Evolutionary conservation across 768 basidiomycete species (phyloP).

Genomic region (Albatrellus ellisii): DNA sequence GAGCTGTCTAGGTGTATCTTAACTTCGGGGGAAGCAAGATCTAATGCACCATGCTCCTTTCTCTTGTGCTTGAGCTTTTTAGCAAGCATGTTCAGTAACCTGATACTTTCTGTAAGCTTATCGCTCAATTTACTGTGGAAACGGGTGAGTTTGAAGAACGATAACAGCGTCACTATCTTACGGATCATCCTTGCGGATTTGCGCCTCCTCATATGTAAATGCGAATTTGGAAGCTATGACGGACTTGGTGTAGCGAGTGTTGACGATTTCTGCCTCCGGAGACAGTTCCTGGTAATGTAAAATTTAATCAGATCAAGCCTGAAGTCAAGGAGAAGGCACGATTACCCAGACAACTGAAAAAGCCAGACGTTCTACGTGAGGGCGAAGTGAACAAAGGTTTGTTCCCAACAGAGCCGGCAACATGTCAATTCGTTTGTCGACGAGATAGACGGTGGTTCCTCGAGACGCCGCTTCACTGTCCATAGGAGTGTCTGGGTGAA

Average conservation of each 20-base stretch:
- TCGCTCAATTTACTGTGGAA: too few species aligned
- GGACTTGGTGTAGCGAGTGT: constrained; percentile 87
- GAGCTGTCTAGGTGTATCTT: constrained; percentile 91
- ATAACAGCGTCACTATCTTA: constrained; percentile 23
- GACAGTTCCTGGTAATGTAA: constrained; percentile 64
- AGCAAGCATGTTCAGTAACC: constrained; percentile 80
- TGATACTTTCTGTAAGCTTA: constrained; percentile 71
- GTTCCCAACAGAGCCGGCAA: constrained; percentile 87
- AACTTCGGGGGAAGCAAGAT: constrained; percentile 96
- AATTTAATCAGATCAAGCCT: constrained; percentile 2
- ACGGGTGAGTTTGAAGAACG: too few species aligned
- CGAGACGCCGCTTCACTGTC: constrained; percentile 91
- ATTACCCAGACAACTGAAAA: constrained; percentile 97
- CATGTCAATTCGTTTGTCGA: constrained; percentile 99
- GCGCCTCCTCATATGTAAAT: constrained; percentile 95
- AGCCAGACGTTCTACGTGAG: constrained; percentile 86
- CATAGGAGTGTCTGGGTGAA: constrained; percentile 88
- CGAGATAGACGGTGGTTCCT: constrained; percentile 95
- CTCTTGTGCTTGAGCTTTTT: constrained; percentile 72
- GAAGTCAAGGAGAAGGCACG: constrained; percentile 11
- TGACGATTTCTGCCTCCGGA: constrained; percentile 78
- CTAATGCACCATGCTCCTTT: constrained; percentile 94
- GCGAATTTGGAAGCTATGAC: constrained; percentile 95
- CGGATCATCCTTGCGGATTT: constrained; percentile 87
- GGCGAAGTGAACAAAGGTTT: constrained; percentile 86